Base-by-base conservation (phyloP, 2,329 filamentous ascomycete species). In the Xylariales sp. region DNA sequence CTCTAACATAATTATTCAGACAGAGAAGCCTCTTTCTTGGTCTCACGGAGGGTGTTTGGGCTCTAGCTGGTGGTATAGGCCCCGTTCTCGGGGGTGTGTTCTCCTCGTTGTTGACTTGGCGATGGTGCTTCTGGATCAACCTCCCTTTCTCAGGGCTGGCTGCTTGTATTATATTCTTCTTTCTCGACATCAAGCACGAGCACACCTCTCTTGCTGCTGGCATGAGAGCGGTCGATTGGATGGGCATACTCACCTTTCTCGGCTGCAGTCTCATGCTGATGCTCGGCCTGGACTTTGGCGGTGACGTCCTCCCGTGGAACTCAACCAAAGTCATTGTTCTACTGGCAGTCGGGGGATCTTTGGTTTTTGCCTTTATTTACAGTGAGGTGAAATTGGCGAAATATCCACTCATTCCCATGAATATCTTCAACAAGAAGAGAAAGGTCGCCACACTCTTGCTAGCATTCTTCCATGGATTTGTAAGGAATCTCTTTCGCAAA, bases 31-130 rank as follows among this genome's bases (percentile, higher is more conserved):
- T 49, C 12, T 49, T 50, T 14, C 32, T 49, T n/a, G 48, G 49
- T n/a, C 17, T 42, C 10, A 33, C 50, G 38, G 74, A 73, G 6
- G 64, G 71, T 28, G 69, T 78, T 1, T 72, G 77, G 77, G 74
- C 72, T 10, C 27, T 52, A 1, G 51, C 51, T 3, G 44, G 40
- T 5, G 38, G 44, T 8, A 29, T 40, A 7, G 51, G 51, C 2
- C 51, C 51, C 3, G 30, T 53, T 5, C 31, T 54, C 5, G 51
- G 51, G 2, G 51, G 51, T 2, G 50, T 46, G 7, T 41, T 54
- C 5, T 45, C 51, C 3, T 30, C 50, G 30, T 31, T 40, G 8
- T 40, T 34, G 3, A 40, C 32, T 6, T 54, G 51, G 51, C 46
- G 47, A 2, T 54, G 51, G 51, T 51, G 47, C 27, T 54, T 54